phyloP scores from a whole-genome alignment of 768 basidiomycete genomes.

The Podaxis carcinomalis region DNA sequence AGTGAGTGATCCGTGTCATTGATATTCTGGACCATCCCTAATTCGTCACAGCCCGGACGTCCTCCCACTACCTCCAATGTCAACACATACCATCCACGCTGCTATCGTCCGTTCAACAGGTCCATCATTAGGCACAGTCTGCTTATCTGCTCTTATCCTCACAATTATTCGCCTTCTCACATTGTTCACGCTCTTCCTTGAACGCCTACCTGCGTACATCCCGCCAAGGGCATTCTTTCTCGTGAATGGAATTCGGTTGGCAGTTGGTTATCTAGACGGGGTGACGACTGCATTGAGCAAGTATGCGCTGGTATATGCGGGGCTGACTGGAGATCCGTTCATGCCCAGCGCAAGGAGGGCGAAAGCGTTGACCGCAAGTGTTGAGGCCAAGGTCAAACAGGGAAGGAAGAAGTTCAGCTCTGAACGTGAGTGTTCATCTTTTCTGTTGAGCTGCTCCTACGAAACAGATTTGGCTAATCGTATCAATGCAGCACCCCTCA shows the following conservation, averaged over 20 bases:
- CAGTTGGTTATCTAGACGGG: slow-evolving; percentile 46
- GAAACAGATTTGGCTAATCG: slow-evolving; percentile 2
- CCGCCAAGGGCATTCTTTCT: slow-evolving; percentile 42
- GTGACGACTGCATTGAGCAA: slow-evolving; percentile 55
- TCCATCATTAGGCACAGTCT: slow-evolving; percentile 78
- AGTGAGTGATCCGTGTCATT: slow-evolving; percentile 29
- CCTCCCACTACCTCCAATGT: slow-evolving; percentile 44
- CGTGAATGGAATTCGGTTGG: slow-evolving; percentile 43
- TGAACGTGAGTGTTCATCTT: slow-evolving; percentile 45
- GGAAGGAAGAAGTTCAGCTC: slow-evolving; percentile 39
- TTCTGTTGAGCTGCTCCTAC: background rate
- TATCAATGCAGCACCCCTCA: slow-evolving; percentile 47
- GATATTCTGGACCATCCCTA: background rate
- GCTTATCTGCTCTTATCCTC: slow-evolving; percentile 72
- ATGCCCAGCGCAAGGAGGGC: slow-evolving; percentile 50
- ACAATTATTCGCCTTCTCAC: slow-evolving; percentile 62
- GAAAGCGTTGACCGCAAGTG: slow-evolving; percentile 35
- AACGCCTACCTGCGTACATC: slow-evolving; percentile 51
- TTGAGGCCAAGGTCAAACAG: slow-evolving; percentile 20
- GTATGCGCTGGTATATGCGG: slow-evolving; percentile 65
- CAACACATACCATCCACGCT: slow-evolving; percentile 72
- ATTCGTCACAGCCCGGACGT: slow-evolving; percentile 23
- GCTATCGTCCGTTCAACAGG: slow-evolving; percentile 77
- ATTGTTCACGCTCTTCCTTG: slow-evolving; percentile 44
- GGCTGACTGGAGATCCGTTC: slow-evolving; percentile 72